These are phyloP conservation scores for Backusella liffmaniae DNA, from an alignment of 192 early-diverging fungal genomes.

Conservation along the genomic window DNA sequence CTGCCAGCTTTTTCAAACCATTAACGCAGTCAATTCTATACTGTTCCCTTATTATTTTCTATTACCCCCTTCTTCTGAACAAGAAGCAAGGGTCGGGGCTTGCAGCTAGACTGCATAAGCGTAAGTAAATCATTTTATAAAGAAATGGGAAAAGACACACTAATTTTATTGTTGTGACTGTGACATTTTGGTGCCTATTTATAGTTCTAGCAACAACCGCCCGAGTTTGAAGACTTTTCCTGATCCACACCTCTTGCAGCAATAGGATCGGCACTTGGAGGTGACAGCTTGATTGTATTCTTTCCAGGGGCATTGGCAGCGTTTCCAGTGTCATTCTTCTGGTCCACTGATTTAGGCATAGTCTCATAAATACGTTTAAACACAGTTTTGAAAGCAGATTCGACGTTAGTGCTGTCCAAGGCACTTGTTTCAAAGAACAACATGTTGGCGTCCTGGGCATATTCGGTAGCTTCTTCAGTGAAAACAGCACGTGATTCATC, in stretches of 20 bases:
- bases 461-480: slow-evolving; percentile 77
- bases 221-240: background rate
- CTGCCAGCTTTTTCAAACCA: too few relatives aligned
- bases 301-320: slow-evolving; percentile 13
- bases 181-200: too few relatives aligned
- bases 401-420: slow-evolving; percentile 82
- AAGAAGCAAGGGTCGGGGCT: too few relatives aligned
- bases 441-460: slow-evolving; percentile 78
- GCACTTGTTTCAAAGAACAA: slow-evolving; percentile 86
- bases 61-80: too few relatives aligned
- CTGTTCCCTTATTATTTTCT: too few relatives aligned
- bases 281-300: slow-evolving; percentile 32
- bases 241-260: background rate
- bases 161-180: too few relatives aligned
- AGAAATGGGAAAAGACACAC: too few relatives aligned
- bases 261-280: slow-evolving; percentile 11
- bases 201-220: slow-evolving; percentile 33
- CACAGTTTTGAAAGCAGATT: slow-evolving; percentile 65
- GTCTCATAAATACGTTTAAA: slow-evolving; percentile 33
- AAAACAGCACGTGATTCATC: slow-evolving; percentile 64
- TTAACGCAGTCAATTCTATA: too few relatives aligned
- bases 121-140: too few relatives aligned
- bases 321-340: background rate
- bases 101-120: too few relatives aligned
- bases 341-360: slow-evolving; percentile 31